A percentile compares a stretch with the other conserved stretches of the same genome.
These are phyloP conservation scores for Croton laevigatus DNA, from an alignment of 441 rosid genomes.

Conservation along the genomic window DNA sequence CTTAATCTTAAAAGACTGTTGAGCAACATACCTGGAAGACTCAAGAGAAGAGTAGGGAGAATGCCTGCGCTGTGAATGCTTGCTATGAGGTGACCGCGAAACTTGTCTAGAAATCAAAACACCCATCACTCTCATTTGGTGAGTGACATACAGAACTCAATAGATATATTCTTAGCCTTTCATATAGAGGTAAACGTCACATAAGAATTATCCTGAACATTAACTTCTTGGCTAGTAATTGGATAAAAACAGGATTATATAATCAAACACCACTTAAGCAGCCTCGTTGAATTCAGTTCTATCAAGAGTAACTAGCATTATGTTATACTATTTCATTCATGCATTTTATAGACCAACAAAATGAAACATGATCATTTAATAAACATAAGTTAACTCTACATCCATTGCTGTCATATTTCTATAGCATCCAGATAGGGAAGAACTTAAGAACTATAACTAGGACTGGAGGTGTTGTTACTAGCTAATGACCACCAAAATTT, in stretches of 20 bases:
- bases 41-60: conserved; percentile 97
- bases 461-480: not conserved
- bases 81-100: conserved; percentile 99
- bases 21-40: conserved; percentile 52
- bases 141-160: conserved; percentile 41
- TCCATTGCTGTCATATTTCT: not conserved
- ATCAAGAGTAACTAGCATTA: not conserved
- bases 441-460: not conserved
- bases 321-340: not conserved
- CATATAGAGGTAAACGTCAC: conserved; percentile 25
- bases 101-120: conserved; percentile 96
- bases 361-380: not conserved
- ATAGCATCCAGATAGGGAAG: not conserved
- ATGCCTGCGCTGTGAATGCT: conserved; percentile 97
- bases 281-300: conserved; percentile 1
- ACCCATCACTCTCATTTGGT: conserved; percentile 73
- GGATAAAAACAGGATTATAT: conserved; percentile 12
- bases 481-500: conserved; percentile 1
- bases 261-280: conserved; percentile 12
- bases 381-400: not conserved
- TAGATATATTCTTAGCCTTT: conserved; percentile 39
- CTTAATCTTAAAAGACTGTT: conserved; percentile 32
- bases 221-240: conserved; percentile 28
- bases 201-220: conserved; percentile 18
- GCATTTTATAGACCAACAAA: not conserved